Percentiles rank a stretch among this genome's conserved stretches.
Conservation (phyloP, 2,329 filamentous ascomycete species). For the Hymenoscyphus salicellus region DNA sequence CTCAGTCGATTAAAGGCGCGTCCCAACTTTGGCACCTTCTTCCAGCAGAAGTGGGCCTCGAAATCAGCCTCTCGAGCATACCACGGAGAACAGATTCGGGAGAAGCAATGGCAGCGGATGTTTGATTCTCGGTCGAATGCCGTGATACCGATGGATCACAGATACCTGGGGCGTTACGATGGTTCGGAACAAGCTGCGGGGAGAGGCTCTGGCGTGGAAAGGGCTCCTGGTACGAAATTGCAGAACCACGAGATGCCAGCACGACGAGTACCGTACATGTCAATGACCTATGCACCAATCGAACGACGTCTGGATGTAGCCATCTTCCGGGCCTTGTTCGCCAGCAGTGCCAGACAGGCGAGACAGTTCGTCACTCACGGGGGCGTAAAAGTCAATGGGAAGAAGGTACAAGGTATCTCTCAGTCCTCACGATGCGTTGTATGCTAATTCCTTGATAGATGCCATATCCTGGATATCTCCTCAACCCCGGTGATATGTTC, state of each 20-base stretch:
- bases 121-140: slow-evolving; percentile 78
- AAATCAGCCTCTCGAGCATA: slow-evolving; percentile 83
- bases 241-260: slow-evolving; percentile 37
- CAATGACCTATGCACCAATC: slow-evolving; percentile 90
- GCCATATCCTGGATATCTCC: slow-evolving; percentile 83
- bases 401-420: slow-evolving; percentile 62
- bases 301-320: slow-evolving; percentile 92
- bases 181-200: slow-evolving; percentile 81
- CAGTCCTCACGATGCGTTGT: neutral
- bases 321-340: slow-evolving; percentile 89
- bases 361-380: slow-evolving; percentile 93
- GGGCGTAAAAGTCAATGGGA: slow-evolving; percentile 91
- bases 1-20: slow-evolving; percentile 56
- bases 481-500: slow-evolving; percentile 98
- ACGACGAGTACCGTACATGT: slow-evolving; percentile 78
- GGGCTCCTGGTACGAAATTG: slow-evolving; percentile 17
- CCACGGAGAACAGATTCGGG: slow-evolving; percentile 90
- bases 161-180: slow-evolving; percentile 75
- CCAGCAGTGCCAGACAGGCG: slow-evolving; percentile 87
- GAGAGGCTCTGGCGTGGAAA: slow-evolving; percentile 65
- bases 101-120: slow-evolving; percentile 91
- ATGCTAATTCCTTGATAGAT: slow-evolving; percentile 57
- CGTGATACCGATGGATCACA: slow-evolving; percentile 80
- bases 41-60: slow-evolving; percentile 96
- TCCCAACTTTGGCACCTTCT: slow-evolving; percentile 64